Base-by-base conservation (phyloP, 306 rosid genomes). In the cucumber (Cucumis sativus) region DNA sequence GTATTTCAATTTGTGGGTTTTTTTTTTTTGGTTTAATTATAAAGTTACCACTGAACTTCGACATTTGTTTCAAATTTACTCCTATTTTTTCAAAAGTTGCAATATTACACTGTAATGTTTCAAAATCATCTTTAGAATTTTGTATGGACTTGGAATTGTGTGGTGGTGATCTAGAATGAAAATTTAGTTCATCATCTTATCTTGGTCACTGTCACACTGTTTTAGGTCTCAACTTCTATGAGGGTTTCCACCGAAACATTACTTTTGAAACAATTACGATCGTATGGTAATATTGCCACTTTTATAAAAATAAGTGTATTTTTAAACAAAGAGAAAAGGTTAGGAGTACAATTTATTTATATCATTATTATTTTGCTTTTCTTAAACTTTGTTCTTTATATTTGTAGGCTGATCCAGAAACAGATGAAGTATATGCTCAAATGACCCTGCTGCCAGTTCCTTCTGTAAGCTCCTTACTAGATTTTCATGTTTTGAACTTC, bases 401-500 rank as follows among this genome's bases (percentile, higher is more conserved):
- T 30, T 12, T 39, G 47, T 84, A 94, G 98, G 98, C 99, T 28
- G 97, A 95, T 82, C 96, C 97, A 0, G 96, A 95, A 82, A 95
- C 97, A 0, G 97, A 95, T 60, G 92, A 92, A 87, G 96, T 95
- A 1, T 95, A 95, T 83, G 97, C 97, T 23, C 97, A 91, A 91
- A 88, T 95, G 93, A 95, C 97, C 23, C 93, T 95, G 47, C 97
- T 83, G 67, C 99, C 99, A 0, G 89, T 92, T 73, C 84, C 91
- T 59, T 85, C 92, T 20, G 99, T 92, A 90, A 88, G 90, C 58
- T 64, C 64, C 60, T 40, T 20, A 16, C 23, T 51, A 52, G 10
- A 17, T 25, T 49, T 25, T 49, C 41, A 71, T 49, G 17, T 35
- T 56, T 54, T 39, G 37, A 33, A 33, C 37, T 33, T n/a, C 63